A percentile compares a stretch with the other conserved stretches of the same genome.
phyloP scores from a whole-genome alignment of 306 rosid genomes.

The Citrullus colocynthis region DNA sequence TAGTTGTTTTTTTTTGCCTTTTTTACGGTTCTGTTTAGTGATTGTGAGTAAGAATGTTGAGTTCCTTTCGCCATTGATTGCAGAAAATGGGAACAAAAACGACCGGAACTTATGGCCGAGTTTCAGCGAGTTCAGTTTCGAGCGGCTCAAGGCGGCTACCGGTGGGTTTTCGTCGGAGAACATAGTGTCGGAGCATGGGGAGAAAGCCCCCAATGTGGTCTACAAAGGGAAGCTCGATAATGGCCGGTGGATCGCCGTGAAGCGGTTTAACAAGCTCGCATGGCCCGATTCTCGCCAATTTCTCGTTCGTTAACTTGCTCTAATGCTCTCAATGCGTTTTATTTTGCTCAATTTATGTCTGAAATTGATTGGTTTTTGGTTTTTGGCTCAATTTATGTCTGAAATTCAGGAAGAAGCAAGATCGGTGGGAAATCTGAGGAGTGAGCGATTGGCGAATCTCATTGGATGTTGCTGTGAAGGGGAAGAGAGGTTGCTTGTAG shows the following conservation, averaged over 20 bases:
- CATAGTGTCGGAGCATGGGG: conserved; percentile 89
- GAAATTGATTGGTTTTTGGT: background rate
- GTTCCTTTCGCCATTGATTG: conserved; percentile 8
- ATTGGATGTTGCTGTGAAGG: conserved; percentile 84
- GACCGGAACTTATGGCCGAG: conserved; percentile 37
- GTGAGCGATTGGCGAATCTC: conserved; percentile 76
- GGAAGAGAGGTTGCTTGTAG: conserved; percentile 75
- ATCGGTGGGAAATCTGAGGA: conserved; percentile 67
- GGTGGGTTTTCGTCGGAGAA: conserved; percentile 59
- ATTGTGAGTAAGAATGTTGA: background rate
- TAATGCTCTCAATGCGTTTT: background rate
- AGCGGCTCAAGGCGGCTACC: conserved; percentile 60
- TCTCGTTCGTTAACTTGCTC: conserved; percentile 42
- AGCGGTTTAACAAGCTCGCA: conserved; percentile 85
- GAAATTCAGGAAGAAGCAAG: conserved; percentile 60
- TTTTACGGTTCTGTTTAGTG: background rate
- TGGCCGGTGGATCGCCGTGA: conserved; percentile 60
- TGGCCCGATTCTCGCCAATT: conserved; percentile 95
- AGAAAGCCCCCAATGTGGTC: conserved; percentile 86
- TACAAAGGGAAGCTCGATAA: conserved; percentile 62
- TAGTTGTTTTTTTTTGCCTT: background rate
- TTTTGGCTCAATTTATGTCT: background rate
- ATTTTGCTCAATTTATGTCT: background rate
- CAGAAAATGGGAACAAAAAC: conserved; percentile 67
- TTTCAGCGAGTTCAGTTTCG: conserved; percentile 64